These are phyloP conservation scores for Magnaporthiopsis rhizophila DNA, from an alignment of 2,329 filamentous ascomycete genomes.

Conservation along the genomic window DNA sequence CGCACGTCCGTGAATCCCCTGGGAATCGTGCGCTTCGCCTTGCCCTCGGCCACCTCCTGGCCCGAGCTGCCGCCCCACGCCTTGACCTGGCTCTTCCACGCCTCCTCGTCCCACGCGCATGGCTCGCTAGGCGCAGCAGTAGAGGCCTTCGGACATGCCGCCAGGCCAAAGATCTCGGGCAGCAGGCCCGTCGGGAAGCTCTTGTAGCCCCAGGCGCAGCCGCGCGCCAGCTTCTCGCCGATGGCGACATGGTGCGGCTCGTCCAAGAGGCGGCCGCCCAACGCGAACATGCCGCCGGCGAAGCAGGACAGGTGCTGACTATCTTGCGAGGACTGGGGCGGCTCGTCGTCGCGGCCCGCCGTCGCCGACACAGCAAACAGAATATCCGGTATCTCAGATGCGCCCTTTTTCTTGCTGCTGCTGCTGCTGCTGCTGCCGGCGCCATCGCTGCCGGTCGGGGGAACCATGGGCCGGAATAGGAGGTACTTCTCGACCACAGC, in stretches of 20 bases:
- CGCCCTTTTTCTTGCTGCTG: conserved; percentile 28
- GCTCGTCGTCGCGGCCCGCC: conserved; percentile 15
- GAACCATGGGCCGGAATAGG: conserved; percentile 62
- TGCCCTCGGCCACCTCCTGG: background rate
- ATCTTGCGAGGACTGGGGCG: conserved; percentile 21
- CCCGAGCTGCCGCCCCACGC: conserved; percentile 5
- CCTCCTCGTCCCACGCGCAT: conserved; percentile 27
- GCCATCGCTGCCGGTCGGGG: conserved; percentile 24
- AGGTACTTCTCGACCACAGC: conserved; percentile 52
- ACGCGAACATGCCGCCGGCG: conserved; percentile 38
- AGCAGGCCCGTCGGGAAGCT: conserved; percentile 48
- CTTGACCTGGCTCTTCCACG: conserved; percentile 21
- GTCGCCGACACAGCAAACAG: conserved; percentile 45
- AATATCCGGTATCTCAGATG: conserved; percentile 49
- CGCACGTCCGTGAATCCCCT: conserved; percentile 19
- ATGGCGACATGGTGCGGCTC: conserved; percentile 36
- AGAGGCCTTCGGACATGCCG: conserved; percentile 28
- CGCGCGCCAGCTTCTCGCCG: conserved; percentile 39
- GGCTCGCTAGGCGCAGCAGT: conserved; percentile 15
- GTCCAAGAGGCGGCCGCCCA: conserved; percentile 36
- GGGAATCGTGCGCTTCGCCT: conserved; percentile 15
- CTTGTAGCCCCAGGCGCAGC: conserved; percentile 52
- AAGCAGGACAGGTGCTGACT: conserved; percentile 52
- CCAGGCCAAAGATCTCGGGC: conserved; percentile 45
- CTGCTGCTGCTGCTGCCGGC: conserved; percentile 30